A percentile compares a stretch with the other conserved stretches of the same genome.
phyloP scores from a whole-genome alignment of 169 alveolate species.

The Plasmodium cynomolgi region DNA sequence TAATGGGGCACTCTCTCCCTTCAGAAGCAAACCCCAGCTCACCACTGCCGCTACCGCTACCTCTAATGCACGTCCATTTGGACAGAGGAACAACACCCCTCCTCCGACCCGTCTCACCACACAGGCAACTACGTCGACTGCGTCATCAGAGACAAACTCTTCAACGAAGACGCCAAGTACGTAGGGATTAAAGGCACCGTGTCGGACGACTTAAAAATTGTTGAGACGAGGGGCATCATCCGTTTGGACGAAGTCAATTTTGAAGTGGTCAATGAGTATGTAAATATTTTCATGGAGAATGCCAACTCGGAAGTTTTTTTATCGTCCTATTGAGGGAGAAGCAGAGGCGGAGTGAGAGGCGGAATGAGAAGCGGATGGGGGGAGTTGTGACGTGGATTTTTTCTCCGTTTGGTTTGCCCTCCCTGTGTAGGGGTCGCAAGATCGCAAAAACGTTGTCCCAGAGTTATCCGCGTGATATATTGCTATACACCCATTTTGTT shows the following conservation, averaged over 20 bases:
- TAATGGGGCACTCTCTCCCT: not conserved
- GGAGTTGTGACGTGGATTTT: not conserved
- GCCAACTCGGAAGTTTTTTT: constrained; percentile 54
- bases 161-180: constrained; percentile 8
- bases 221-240: constrained; percentile 58
- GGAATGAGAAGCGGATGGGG: not conserved
- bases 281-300: constrained; percentile 43
- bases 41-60: not conserved
- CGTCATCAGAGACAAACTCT: constrained; percentile 3
- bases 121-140: constrained; percentile 64
- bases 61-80: not conserved
- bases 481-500: not conserved
- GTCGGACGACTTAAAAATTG: constrained; percentile 54
- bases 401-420: not conserved
- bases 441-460: not conserved
- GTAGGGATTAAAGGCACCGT: constrained; percentile 70
- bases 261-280: constrained; percentile 65
- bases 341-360: not conserved
- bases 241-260: constrained; percentile 54
- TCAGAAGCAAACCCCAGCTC: not conserved
- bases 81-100: not conserved
- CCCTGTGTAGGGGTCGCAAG: not conserved
- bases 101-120: not conserved
- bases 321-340: constrained; percentile 15
- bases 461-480: not conserved